Base-by-base conservation (phyloP, 2,329 filamentous ascomycete species). In the Calonectria multiphialidica region DNA sequence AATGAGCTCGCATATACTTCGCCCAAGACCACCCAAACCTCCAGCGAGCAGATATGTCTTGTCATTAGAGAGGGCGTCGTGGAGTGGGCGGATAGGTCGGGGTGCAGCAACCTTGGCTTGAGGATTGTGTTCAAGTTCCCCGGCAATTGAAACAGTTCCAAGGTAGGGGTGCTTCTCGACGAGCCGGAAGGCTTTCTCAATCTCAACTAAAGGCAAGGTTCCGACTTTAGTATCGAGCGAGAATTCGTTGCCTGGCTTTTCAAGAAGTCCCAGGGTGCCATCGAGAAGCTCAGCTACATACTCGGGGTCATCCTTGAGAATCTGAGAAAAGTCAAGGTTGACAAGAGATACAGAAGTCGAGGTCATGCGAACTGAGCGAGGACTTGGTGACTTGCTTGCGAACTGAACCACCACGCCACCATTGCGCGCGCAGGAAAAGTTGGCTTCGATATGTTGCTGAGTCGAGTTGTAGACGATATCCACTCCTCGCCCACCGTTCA, bases 21-120 rank as follows among this genome's bases (percentile, higher is more conserved):
- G 84, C 1, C 90, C 90, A 0, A 92, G 83, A 13, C 90, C 90
- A 18, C 90, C 89, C 0, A 91, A 84, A 1, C 90, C 89, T 18
- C 91, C 91, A 5, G 86, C 85, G 4, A 92, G 80, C 2, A 92
- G 76, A 68, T 92, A 92, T 1, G 88, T 88, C 0, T 81, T 84
- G 8, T 84, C 79, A 1, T 75, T 66, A 3, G 83, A 82, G 50
- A 87, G 76, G 6, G 71, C 75, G 4, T 84, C 80, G 1, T 70
- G 49, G 7, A 86, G 78, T 1, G 77, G 62, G 45, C 76, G 81
- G 37, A 77, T 71, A 1, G 45, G 44, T 40, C 75, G 75, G n/a
- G 74, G 68, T 16, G 73, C 69, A 10, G 76, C 68, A 7, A 82
- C 79, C 0, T 74, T 71, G 7, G 84, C 81, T 6, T 61, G 53